Percentiles rank a stretch among this genome's conserved stretches.
Evolutionary conservation across 1,284 basidiomycete species (phyloP).

Genomic region (Waitea zeae): DNA sequence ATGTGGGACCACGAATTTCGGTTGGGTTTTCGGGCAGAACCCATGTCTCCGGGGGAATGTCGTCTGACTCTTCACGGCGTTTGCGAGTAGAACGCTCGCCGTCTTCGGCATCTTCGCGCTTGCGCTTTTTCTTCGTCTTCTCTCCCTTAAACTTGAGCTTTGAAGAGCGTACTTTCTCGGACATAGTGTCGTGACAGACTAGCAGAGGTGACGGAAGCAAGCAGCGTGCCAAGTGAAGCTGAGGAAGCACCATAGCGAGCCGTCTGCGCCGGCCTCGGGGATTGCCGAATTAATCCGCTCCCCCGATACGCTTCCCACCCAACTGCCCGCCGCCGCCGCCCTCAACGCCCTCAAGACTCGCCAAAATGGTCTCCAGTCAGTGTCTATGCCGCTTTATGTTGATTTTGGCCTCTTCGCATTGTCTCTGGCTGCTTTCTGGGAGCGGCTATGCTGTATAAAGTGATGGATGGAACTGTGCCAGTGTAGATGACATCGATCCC

Average conservation of each 20-base stretch:
- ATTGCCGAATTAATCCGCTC: too few species aligned
- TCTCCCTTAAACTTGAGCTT: constrained; percentile 82
- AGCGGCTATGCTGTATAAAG: constrained; percentile 9
- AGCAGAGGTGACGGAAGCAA: too few species aligned
- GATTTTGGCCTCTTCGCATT: neutral
- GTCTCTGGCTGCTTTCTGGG: neutral
- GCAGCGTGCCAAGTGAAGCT: too few species aligned
- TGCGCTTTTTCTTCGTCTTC: constrained; percentile 67
- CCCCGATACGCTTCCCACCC: too few species aligned
- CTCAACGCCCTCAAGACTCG: constrained; percentile 32
- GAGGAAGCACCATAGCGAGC: too few species aligned
- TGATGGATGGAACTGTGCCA: constrained; percentile 61
- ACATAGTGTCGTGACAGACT: neutral
- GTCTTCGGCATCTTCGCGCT: constrained; percentile 36
- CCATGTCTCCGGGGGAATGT: constrained; percentile 58
- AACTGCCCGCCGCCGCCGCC: too few species aligned
- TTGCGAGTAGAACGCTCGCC: constrained; percentile 20
- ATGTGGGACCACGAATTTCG: constrained; percentile 72
- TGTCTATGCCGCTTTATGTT: constrained; percentile 12
- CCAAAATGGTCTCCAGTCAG: constrained; percentile 67
- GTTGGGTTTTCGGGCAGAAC: constrained; percentile 51
- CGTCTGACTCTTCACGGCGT: constrained; percentile 29
- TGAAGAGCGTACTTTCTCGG: constrained; percentile 28
- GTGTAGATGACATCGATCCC: too few species aligned
- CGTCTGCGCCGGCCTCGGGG: too few species aligned